A percentile compares a stretch with the other conserved stretches of the same genome.
Conservation (phyloP, 2,329 filamentous ascomycete species). For the Colletotrichum sp. region DNA sequence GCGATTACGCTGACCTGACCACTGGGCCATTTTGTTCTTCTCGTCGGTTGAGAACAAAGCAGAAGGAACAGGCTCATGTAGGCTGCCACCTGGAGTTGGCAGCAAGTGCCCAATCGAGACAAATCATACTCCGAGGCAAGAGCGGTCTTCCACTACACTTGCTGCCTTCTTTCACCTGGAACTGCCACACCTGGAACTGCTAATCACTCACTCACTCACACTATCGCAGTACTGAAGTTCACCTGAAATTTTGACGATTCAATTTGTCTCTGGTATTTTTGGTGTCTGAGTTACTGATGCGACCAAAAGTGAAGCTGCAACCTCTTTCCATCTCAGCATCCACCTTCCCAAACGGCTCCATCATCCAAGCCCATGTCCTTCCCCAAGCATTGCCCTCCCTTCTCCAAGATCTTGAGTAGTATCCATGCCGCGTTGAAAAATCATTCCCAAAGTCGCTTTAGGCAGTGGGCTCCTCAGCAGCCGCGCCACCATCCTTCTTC, state of each 20-base stretch:
- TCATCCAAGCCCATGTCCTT: neutral
- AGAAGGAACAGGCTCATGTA: neutral
- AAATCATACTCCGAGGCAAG: neutral
- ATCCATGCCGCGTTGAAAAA: rapidly evolving
- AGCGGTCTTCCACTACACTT: neutral
- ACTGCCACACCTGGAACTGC: neutral
- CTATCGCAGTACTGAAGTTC: rapidly evolving
- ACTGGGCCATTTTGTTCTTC: neutral
- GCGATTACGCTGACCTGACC: neutral
- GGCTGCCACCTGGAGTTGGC: rapidly evolving
- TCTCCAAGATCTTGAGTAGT: neutral
- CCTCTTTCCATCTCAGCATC: neutral
- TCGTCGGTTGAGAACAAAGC: neutral
- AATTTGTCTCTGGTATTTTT: neutral
- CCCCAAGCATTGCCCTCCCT: neutral
- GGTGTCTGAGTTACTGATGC: rapidly evolving
- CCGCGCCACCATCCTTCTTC: neutral
- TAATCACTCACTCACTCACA: rapidly evolving
- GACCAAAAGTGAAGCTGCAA: neutral
- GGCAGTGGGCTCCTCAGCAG: neutral
- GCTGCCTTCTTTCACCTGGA: neutral
- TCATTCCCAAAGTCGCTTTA: neutral
- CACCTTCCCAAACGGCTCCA: neutral
- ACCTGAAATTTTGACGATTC: neutral
- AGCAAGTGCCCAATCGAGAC: neutral